Base-by-base conservation (phyloP, 2,329 filamentous ascomycete genomes). In the Teratosphaeriaceae sp. region DNA sequence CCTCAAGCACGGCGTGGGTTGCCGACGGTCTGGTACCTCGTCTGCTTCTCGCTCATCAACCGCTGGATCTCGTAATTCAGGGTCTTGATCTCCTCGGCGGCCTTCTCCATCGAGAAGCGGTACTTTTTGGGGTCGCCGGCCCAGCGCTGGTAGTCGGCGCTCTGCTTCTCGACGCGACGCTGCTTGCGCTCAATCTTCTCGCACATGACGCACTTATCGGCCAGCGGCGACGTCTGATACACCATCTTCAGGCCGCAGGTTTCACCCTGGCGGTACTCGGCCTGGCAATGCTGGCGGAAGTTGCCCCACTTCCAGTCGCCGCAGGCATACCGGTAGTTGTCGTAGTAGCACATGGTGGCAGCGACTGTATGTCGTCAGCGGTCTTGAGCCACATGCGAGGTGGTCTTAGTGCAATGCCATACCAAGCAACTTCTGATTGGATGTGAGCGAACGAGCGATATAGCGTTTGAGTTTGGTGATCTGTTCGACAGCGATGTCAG, bases 191-290 rank as follows among this genome's bases (percentile, higher is more conserved):
- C 83, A 54, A 89, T 88, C 68, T 92, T 88, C 59, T 88, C 82
- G 70, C 90, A 97, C 50, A 88, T 74, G 63, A 85, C 86, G 74
- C 90, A 97, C 57, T 79, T 78, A 43, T 78, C 77, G 33, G 65
- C 56, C 42, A 83, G 73, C 46, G 72, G 71, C 51, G 79, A 73
- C 20, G 86, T 89, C 55, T 79, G 72, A 71, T 85, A 88, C 61
- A 95, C 82, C 70, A 95, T 83, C 70, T 88, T 94, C 71, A 94
- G 85, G 49, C 90, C 90, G 69, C 90, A 97, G 27, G 90, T 96
- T 74, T 97, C 90, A 59, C 90, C 90, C 54, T 86, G 95, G 53
- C 90, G 85, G 71, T 94, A 94, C 66, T 96, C 90, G 68, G 88
- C 88, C 66, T 85, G 83, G 76, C 90, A 97, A 64, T 94, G 89